Evolutionary conservation across 805 yeast genomes (phyloP), one percentile per base, ranked within the genome.

Genomic region (Candida nitratophila): DNA sequence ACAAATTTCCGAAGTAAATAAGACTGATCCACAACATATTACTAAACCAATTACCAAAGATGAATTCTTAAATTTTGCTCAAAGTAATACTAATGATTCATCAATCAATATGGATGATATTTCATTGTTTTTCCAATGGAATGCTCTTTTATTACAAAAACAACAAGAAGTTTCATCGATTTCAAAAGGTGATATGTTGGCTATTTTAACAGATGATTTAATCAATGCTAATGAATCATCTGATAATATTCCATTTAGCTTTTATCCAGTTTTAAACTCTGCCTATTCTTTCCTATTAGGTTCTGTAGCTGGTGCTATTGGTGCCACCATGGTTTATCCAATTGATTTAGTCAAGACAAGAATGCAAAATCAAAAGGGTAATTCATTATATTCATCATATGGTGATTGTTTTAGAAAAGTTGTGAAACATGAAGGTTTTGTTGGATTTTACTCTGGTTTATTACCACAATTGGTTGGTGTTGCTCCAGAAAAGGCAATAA

Each of bases 401-500:
- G 48, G 81, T 21, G 97, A 91, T 61, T 93, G 98, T 66, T 83
- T 90, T 62, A 66, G 72, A 38, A 88, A 89, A 58, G 88, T 90
- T 37, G 49, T 90, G 20, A 65, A 70, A 37, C 72, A 74, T 48
- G 98, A 91, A 67, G 97, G 97, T 42, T 57, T 84, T 40, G 69
- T 72, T 54, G 98, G 98, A 9, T 74, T 91, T 46, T 91, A 91
- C 65, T 83, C 96, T 5, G 99, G 99, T 44, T 71, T 91, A 42
- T 86, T 87, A 10, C 97, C 98, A 16, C 98, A 93, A 66, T 71
- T 91, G 56, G 79, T 93, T 40, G 99, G 99, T 52, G 98, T 91
- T 42, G 98, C 98, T 0, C 99, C 99, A 2, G 99, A 91, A 64
- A 91, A 91, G 70, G 98, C 98, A 37, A 91, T 91, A 57, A 91